Base-by-base conservation (phyloP, 169 alveolate species). In the Eimeria praecox region DNA sequence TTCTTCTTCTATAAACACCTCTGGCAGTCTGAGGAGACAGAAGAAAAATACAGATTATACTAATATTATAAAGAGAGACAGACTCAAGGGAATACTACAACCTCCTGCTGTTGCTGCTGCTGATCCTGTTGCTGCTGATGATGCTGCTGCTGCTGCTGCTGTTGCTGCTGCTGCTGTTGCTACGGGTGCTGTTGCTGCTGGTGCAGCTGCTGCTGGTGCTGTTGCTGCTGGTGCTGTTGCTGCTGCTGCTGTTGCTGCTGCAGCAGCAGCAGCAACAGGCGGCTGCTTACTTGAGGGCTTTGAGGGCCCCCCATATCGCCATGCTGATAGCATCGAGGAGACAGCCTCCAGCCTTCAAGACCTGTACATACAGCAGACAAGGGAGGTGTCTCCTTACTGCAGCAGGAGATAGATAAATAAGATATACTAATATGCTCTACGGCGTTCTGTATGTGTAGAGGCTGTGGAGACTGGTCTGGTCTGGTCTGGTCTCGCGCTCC, bases 271-370 rank as follows among this genome's bases (percentile, higher is more conserved):
- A 18, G 80, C 75, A 18, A 42, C 92, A 56, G 69, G 40, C 14
- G 66, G 90, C 18, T 0, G 20, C 92, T 35, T 69, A 85, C 92
- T 59, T 85, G 20, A 85, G 54, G 0, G 92, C 2, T 80, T 85
- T 85, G 24, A 85, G 56, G 6, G 92, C 92, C 22, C 92, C 92
- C 92, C 92, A 85, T 12, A 85, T 85, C 62, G 92, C 92, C 56
- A 85, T 33, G 80, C 92, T 85, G 52, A 54, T 59, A 46, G 92
- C 92, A 59, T 85, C 92, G 40, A 85, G 78, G 38, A 85, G 78
- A 59, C 92, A 85, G 56, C 92, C 92, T 38, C 92, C 92, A 5
- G 92, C 92, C 46, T 56, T 85, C 14, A 85, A 59, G 40, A 85
- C 92, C 92, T 85, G 92, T 59, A 35, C 1, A 33, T 12, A 56